A percentile compares a stretch with the other conserved stretches of the same genome.
phyloP scores from a whole-genome alignment of 1,139 yeast genomes.

The Taphrina pruni region DNA sequence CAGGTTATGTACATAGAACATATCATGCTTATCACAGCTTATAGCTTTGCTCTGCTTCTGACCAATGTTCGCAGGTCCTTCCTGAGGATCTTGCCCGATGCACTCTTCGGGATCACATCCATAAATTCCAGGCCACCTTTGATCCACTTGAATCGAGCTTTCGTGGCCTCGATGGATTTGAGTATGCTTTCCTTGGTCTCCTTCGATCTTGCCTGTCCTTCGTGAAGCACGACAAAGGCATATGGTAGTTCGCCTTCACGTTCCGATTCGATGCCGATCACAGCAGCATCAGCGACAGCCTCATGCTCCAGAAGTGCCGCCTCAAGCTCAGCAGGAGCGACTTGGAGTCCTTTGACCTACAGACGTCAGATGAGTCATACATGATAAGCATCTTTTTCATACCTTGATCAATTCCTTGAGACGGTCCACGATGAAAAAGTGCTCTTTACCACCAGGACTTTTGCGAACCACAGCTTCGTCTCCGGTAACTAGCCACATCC shows the following conservation, averaged over 20 bases:
- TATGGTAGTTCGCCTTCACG: constrained; percentile 54
- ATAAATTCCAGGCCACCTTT: constrained; percentile 55
- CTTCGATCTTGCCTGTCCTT: constrained; percentile 44
- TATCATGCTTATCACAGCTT: too few relatives aligned
- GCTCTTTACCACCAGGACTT: constrained; percentile 54
- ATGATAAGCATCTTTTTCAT: constrained; percentile 48
- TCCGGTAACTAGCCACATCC: constrained; percentile 69
- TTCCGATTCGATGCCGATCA: constrained; percentile 51
- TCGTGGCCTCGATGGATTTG: constrained; percentile 52
- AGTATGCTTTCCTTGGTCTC: constrained; percentile 44
- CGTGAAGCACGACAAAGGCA: constrained; percentile 51
- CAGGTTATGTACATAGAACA: too few relatives aligned
- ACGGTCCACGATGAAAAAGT: constrained; percentile 65
- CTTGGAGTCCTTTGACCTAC: constrained; percentile 68
- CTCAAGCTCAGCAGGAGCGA: constrained; percentile 81
- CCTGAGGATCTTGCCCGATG: constrained; percentile 54
- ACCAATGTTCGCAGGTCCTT: constrained; percentile 27
- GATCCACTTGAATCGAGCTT: constrained; percentile 53
- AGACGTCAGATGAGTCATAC: constrained; percentile 56
- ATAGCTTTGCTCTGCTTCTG: constrained; percentile 28
- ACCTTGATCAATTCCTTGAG: constrained; percentile 75
- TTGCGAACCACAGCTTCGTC: constrained; percentile 62
- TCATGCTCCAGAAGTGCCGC: constrained; percentile 61
- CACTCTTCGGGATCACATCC: constrained; percentile 52
- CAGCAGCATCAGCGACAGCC: constrained; percentile 52